Base-by-base conservation (phyloP, 2,329 filamentous ascomycete genomes). In the Purpureocillium lavendulum region DNA sequence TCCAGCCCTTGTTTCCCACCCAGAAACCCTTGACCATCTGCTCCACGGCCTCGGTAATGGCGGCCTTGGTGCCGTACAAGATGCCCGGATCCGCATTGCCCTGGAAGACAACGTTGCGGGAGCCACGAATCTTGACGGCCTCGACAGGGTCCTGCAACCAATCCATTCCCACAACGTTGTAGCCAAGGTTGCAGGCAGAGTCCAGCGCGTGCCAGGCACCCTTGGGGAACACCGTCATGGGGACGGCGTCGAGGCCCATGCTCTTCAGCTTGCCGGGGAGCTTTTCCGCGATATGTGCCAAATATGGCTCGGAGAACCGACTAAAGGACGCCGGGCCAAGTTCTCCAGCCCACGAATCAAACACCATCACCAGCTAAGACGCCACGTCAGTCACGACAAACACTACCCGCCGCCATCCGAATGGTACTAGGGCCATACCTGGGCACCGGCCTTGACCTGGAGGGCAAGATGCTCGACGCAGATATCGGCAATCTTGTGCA, bases 151-250 rank as follows among this genome's bases (percentile, higher is more conserved):
- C 87, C 53, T 96, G 85, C 35, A 94, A 71, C 92, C 92, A 98
- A 65, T 98, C 92, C 49, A 98, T 71, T 5, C 92, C 87, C 41
- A 98, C 84, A 30, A 96, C 87, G 55, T 97, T 78, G 69, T 97
- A 98, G 31, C 88, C 89, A 13, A 89, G 77, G 54, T 88, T 70
- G 66, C 89, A 96, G 15, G 92, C 76, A 26, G 85, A 80, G 51
- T 96, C 86, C 36, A 98, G 72, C 4, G 88, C 87, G 62, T 94
- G 92, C 86, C 92, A 97, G 10, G 92, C 90, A 10, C 92, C 92
- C 69, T 98, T 98, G 29, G 92, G 88, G 61, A 98, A 98, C 17
- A 97, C 88, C 5, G 89, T 94, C 89, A 97, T 96, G 3, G 92
- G 92, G 3, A 98, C 90, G 10, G 69, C 72, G 42, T 89, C 84